A percentile compares a stretch with the other conserved stretches of the same genome.
Conservation (phyloP, 768 basidiomycete species). For the Xerocomus spinulosus region DNA sequence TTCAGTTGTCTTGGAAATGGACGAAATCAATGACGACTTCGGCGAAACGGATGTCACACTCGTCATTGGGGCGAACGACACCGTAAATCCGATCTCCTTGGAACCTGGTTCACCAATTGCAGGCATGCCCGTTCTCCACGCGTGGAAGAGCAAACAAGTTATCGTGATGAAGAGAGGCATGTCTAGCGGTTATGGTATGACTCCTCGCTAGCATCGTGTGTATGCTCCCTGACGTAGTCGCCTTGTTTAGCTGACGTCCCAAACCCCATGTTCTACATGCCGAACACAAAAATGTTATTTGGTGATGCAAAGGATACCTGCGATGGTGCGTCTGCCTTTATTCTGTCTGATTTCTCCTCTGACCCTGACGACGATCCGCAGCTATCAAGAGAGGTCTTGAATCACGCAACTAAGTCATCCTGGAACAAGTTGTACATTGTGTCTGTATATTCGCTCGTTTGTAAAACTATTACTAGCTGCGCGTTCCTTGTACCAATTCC, state of each 20-base stretch:
- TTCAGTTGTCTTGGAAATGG: slow-evolving; percentile 86
- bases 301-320: slow-evolving; percentile 90
- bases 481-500: not conserved
- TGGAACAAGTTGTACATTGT: slow-evolving; percentile 11
- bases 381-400: slow-evolving; percentile 62
- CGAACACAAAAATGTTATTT: slow-evolving; percentile 85
- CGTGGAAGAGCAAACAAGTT: slow-evolving; percentile 91
- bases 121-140: slow-evolving; percentile 89
- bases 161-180: slow-evolving; percentile 92
- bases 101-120: slow-evolving; percentile 85
- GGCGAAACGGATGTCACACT: slow-evolving; percentile 83
- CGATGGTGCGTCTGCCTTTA: slow-evolving; percentile 51
- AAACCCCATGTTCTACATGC: slow-evolving; percentile 93
- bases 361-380: slow-evolving; percentile 21
- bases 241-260: slow-evolving; percentile 70
- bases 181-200: slow-evolving; percentile 79
- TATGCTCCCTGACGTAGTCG: not conserved
- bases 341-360: not conserved
- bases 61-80: slow-evolving; percentile 90
- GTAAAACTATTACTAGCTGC: slow-evolving; percentile 5
- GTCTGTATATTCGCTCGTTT: slow-evolving; percentile 20
- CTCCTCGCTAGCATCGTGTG: not conserved
- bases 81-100: slow-evolving; percentile 85
- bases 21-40: slow-evolving; percentile 93
- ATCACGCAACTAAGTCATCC: slow-evolving; percentile 19